Base-by-base conservation (phyloP, 78 protist species). In the Dictyostelium brefeldianum region DNA sequence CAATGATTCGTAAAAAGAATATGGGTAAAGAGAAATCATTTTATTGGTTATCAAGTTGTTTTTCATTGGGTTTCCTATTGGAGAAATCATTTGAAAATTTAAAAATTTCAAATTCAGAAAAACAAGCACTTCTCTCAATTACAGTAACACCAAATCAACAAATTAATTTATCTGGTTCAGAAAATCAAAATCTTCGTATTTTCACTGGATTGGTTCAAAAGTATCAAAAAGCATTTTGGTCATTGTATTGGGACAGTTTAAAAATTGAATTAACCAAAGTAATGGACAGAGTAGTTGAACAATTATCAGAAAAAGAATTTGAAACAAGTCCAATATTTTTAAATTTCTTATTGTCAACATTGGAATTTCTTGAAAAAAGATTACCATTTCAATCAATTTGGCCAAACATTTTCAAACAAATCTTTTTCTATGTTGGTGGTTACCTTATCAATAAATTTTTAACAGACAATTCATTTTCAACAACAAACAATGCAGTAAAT, bases 31-130 rank as follows among this genome's bases (percentile, higher is more conserved):
- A 87, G n/a, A 77, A 69, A 22, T 43, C 85, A 50, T 70, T 80
- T n/a, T 87, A 87, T 87, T 87, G 93, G 93, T 51, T 87, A 77
- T 87, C 93, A 18, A 64, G 47, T 36, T 62, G 46, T 14, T 87
- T 43, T 78, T 70, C 77, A 11, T 31, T 87, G 14, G 43, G 56
- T 9, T 77, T 56, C 69, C 10, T 87, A 6, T 31, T 87, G 50
- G 93, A 87, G 3, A 25, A 74, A 20, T 46, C 83, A n/a, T 77
- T 27, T 51, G 43, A 25, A 41, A 67, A 62, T 20, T 18, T 27
- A 15, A 87, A 41, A 43, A 5, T 10, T 27, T 20, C 62, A 29
- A 22, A 59, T n/a, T 25, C 46, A 18, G 59, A 7, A 11, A 10
- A 15, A 2, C 65, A 74, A 12, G 27, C 11, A 31, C 77, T 78